phyloP scores from a whole-genome alignment of 441 rosid species.

The Rhodomyrtus psidioides region DNA sequence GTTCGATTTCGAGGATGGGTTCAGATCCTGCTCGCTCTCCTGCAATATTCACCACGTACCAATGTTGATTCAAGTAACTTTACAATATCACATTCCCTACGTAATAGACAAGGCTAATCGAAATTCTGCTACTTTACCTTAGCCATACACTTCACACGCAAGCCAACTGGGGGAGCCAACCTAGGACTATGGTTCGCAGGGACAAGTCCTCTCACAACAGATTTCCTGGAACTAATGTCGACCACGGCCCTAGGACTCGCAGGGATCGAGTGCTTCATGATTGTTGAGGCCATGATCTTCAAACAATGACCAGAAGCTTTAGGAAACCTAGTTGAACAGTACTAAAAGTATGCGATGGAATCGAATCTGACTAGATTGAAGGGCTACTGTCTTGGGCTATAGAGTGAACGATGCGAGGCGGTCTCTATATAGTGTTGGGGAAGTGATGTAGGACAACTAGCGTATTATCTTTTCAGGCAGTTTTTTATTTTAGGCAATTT shows the following conservation, averaged over 20 bases:
- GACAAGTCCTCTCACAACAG: constrained; percentile 3
- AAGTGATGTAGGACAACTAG: too few relatives aligned
- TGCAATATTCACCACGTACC: not conserved
- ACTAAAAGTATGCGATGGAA: not conserved
- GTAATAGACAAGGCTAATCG: not conserved
- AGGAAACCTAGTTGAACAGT: not conserved
- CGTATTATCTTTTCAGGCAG: too few relatives aligned
- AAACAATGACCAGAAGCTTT: not conserved
- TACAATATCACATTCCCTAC: not conserved
- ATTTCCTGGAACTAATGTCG: not conserved
- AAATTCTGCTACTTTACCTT: constrained; percentile 17
- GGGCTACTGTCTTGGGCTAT: too few relatives aligned
- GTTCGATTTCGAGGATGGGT: not conserved
- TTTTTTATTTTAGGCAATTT: too few relatives aligned
- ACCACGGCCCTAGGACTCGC: constrained; percentile 11
- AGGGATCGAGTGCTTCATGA: constrained; percentile 25
- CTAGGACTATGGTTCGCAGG: constrained; percentile 6
- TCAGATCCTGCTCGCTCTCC: not conserved
- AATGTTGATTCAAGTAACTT: not conserved
- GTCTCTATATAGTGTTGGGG: too few relatives aligned
- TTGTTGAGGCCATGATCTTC: not conserved
- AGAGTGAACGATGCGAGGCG: too few relatives aligned
- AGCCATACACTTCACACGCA: constrained; percentile 35
- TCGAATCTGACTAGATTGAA: not conserved
- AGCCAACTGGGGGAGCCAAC: constrained; percentile 9